Base-by-base conservation (phyloP, 2,329 filamentous ascomycete genomes). In the Trichoderma sp. region DNA sequence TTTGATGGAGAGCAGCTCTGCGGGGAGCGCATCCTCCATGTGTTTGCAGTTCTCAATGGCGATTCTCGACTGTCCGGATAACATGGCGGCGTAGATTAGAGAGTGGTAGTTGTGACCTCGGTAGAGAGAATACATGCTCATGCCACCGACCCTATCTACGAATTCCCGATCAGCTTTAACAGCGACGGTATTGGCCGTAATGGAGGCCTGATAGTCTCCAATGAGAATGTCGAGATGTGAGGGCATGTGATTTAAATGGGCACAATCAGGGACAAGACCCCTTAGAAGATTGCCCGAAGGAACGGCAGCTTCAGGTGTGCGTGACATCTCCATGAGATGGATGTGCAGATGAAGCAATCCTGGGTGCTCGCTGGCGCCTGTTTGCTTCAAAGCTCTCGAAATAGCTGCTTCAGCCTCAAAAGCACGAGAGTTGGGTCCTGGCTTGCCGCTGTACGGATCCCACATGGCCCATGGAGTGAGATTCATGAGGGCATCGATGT, bases 301-400 rank as follows among this genome's bases (percentile, higher is more conserved):
- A 5, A 91, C 74, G 0, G 88, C 90, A 4, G 78, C 75, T 75
- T 91, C 89, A 0, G 90, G 90, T 0, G 81, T 83, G 0, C 81
- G 79, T 0, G 89, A 91, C 89, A 91, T 91, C 74, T 92, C 90
- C 84, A 91, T 89, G 1, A 91, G 83, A 73, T 63, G 58, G 19
- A 68, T 57, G n/a, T 68, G 35, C 13, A 63, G 29, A 13, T 68
- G 56, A 59, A 59, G 64, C n/a, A 60, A 14, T 14, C 58, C 40
- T 6, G 64, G 64, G 47, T 47, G 64, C 29, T 52, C 7, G 21
- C 35, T 52, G 29, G 31, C 55, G 21, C 56, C 57, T 29, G 27
- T 11, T 27, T 37, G 56, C 27, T 40, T 60, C 24, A 58, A 37
- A 31, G 64, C 40, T 5, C 11, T 31, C 14, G 56, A 19, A 43